Conservation (phyloP, 371 early-diverging fungal species). For the Funneliformis caledonium region DNA sequence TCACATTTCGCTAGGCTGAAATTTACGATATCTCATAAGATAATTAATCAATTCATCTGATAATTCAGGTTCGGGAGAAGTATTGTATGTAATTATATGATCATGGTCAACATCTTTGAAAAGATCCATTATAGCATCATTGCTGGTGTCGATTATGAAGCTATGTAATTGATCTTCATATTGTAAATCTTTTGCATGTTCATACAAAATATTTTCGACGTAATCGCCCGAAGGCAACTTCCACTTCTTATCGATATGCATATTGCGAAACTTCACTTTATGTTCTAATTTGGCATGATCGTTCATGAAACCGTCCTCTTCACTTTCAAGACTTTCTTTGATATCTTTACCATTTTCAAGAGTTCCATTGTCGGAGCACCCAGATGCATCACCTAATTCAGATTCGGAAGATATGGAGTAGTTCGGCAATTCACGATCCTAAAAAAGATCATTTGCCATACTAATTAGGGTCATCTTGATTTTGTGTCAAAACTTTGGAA, state of each 20-base stretch:
- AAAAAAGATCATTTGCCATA: slow-evolving; percentile 17
- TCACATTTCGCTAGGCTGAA: slow-evolving; percentile 37
- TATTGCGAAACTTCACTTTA: neutral
- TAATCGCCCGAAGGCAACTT: slow-evolving; percentile 10
- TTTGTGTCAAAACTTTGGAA: neutral
- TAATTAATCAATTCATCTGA: neutral
- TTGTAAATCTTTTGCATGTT: slow-evolving; percentile 15
- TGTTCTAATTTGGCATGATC: slow-evolving; percentile 8
- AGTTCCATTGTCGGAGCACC: too few species aligned
- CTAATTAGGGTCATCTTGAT: slow-evolving; percentile 14
- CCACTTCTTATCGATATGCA: neutral
- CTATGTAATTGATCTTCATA: slow-evolving; percentile 11
- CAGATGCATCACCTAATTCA: too few species aligned
- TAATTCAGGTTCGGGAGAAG: neutral
- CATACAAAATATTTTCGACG: slow-evolving; percentile 6
- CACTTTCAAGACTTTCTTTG: neutral
- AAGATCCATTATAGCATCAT: neutral
- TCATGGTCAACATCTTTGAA: neutral
- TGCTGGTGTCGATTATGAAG: slow-evolving; percentile 21
- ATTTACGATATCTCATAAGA: slow-evolving; percentile 30
- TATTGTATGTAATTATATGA: slow-evolving; percentile 2
- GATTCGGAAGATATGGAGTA: neutral
- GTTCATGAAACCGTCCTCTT: slow-evolving; percentile 12
- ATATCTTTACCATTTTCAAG: neutral
- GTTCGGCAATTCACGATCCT: neutral